Percentiles rank a stretch among this genome's conserved stretches.
Conservation (phyloP, 2,329 filamentous ascomycete species). For the Cladosporium sp. region DNA sequence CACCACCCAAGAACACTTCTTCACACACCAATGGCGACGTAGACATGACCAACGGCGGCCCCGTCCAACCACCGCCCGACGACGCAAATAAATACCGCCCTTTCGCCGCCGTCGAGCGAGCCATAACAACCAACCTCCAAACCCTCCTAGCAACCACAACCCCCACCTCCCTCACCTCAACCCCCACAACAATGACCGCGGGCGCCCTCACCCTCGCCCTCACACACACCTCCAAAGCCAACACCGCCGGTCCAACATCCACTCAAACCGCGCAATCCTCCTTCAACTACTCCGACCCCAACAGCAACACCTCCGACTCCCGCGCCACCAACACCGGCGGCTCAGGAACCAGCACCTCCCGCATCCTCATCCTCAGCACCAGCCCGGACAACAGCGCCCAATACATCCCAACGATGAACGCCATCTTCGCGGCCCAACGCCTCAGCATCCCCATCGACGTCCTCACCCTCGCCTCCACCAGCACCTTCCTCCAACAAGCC, state of each 20-base stretch:
- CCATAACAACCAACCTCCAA: slow-evolving; percentile 69
- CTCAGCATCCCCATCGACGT: slow-evolving; percentile 88
- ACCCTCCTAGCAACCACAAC: slow-evolving; percentile 68
- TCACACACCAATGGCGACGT: slow-evolving; percentile 26
- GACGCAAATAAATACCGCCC: slow-evolving; percentile 87
- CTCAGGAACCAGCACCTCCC: slow-evolving; percentile 57
- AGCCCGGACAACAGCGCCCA: slow-evolving; percentile 81
- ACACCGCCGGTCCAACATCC: slow-evolving; percentile 37
- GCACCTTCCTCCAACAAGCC: slow-evolving; percentile 92
- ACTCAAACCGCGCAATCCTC: slow-evolving; percentile 47
- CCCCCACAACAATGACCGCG: slow-evolving; percentile 79
- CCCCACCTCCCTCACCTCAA: slow-evolving; percentile 56
- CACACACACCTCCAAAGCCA: slow-evolving; percentile 81
- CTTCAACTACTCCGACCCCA: slow-evolving; percentile 54
- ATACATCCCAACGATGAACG: slow-evolving; percentile 98
- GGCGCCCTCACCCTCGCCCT: slow-evolving; percentile 87
- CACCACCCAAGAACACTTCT: slow-evolving; percentile 33
- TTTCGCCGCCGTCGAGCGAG: slow-evolving; percentile 80
- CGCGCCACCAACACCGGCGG: slow-evolving; percentile 28
- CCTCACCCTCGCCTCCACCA: slow-evolving; percentile 75
- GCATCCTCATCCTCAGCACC: slow-evolving; percentile 86
- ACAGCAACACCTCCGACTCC: slow-evolving; percentile 31
- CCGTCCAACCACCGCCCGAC: slow-evolving; percentile 31
- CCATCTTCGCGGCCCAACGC: slow-evolving; percentile 90
- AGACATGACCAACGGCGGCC: slow-evolving; percentile 22